Base-by-base conservation (phyloP, 2,329 filamentous ascomycete genomes). In the Ascochyta pisi region DNA sequence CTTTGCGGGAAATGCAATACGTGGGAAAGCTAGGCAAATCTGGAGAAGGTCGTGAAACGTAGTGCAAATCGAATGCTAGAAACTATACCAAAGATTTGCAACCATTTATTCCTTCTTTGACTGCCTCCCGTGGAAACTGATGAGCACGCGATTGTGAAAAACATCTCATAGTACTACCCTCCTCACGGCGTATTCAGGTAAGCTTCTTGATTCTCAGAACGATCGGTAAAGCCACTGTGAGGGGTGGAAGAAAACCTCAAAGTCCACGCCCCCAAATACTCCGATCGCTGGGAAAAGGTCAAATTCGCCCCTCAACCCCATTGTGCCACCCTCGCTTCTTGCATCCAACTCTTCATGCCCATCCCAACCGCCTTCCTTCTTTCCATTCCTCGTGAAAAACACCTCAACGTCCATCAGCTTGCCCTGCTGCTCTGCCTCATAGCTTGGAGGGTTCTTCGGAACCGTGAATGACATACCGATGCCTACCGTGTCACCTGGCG, bases 331-430 rank as follows among this genome's bases (percentile, higher is more conserved):
- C 54, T 85, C 73, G 65, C 89, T 86, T 66, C 84, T 76, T 62
- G 84, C 77, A 71, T 94, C 90, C 49, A 84, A 82, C 78, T 91
- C 88, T 78, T 93, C 90, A 64, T 91, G 86, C 41, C 93, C 71
- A 71, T 91, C 82, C 90, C 91, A 95, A 0, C 82, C 78, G 0
- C 84, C 87, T 0, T 77, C 80, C 58, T 79, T 78, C 50, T 68
- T 71, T 1, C 90, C 91, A 62, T 91, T 83, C 37, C 86, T 77
- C 12, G 89, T 92, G 57, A 93, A 86, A 75, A 93, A 92, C 0
- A 89, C 79, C 41, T 87, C 81, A 3, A 85, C 82, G 55, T 79
- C 77, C 23, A 85, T 73, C 43, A 61, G 57, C 62, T 50, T 57
- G 15, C 55, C 61, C 54, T 58, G 62, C 60, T 58, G 69, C 27